Evolutionary conservation across 2,329 filamentous ascomycete species (phyloP), one percentile per base, ranked within the genome.

Genomic region (Delphinella strobiligena): DNA sequence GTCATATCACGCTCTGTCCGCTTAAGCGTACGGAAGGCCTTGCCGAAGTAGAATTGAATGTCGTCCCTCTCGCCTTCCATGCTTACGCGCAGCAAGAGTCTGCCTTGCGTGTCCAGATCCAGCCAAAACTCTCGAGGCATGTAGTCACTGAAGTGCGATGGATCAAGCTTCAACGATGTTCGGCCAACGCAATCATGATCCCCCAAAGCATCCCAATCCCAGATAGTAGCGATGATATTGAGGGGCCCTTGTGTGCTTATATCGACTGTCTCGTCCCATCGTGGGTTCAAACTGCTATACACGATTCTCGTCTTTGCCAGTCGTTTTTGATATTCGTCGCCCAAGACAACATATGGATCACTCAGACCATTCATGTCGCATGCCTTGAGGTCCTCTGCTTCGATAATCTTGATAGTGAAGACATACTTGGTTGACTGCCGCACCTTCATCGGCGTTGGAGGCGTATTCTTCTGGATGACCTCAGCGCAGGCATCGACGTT

Each of bases 61-160:
- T 98, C 91, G 56, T 98, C 91, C 46, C 91, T 76, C 63, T 98
- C 91, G 37, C 91, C 91, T 63, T 98, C 91, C 91, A 98, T 98
- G 56, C 87, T 95, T 38, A 98, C 87, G 46, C 89, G 76, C 38
- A 98, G 74, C 42, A 98, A 64, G 22, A 98, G 63, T 37, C 89
- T 75, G 5, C 91, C 91, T 60, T 98, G 91, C 0, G 89, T 94
- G 58, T 98, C 91, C 34, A 98, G 74, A 55, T 96, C 89, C 14
- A 98, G 75, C 91, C 91, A 98, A 59, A 94, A 96, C 60, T 98
- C 91, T 47, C 88, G 77, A 12, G 91, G 91, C 49, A 96, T 69
- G 56, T 93, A 98, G 59, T 98, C 91, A 51, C 86, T 81, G 62
- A 98, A 98, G 63, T 95, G 88, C 30, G 85, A 74, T n/a, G 91